Evolutionary conservation across 352 stramenopile species (phyloP), one percentile per base, ranked within the genome.

Genomic region (Pythium sukuiense): DNA sequence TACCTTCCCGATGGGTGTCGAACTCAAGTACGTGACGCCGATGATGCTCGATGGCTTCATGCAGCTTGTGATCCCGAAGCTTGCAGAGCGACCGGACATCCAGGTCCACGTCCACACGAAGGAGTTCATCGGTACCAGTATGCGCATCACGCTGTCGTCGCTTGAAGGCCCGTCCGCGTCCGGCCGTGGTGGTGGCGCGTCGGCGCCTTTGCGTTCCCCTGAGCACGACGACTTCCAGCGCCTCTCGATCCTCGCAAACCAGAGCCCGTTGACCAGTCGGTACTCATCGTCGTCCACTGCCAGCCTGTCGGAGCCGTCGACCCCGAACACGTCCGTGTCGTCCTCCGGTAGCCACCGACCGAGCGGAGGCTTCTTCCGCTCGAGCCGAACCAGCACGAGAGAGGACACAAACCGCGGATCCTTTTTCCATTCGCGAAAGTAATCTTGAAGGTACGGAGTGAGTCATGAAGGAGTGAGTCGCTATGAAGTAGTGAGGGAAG

Each of bases 21-120:
- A 96, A 65, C 81, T 96, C 65, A 96, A 96, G 72, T 93, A 90
- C 55, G 87, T 96, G 52, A 96, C 87, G 24, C 87, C 87, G 7
- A 96, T 96, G 87, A 96, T 96, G 87, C 70, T 96, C 50, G 87
- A 96, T 61, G 87, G 87, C 18, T 96, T 96, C 69, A 96, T 96
- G 80, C 87, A 96, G 69, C 70, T 96, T 16, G 82, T 96, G 50
- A 96, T 96, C 54, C 87, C 85, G 5, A 96, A 96, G 62, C 76
- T 96, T 13, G 84, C 87, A 3, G 87, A 96, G 68, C 79, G 87
- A 13, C 77, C 80, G 26, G 85, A 96, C 57, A 83, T 96, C 52
- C 85, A 94, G 59, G 87, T 96, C 6, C 87, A 96, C 54, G 87
- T 96, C 27, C 87, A 96, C 69, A 96, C 87, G 30, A 96, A 96